Percentiles rank a stretch among this genome's conserved stretches.
phyloP scores from a whole-genome alignment of 108 stramenopile species.

The Discostella pseudostelligera region DNA sequence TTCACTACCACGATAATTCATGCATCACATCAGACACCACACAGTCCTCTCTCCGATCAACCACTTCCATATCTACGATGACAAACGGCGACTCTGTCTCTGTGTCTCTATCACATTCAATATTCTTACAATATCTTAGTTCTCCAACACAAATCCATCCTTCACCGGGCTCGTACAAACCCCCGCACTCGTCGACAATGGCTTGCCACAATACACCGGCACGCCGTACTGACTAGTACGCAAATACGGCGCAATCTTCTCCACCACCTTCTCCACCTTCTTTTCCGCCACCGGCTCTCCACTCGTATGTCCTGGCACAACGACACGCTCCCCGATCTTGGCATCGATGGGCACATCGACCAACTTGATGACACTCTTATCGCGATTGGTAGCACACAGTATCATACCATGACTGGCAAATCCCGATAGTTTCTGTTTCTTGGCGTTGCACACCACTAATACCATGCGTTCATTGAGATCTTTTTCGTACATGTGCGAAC shows the following conservation, averaged over 20 bases:
- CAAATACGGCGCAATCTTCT: slow-evolving; percentile 52
- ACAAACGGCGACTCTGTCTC: no score
- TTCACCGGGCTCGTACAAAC: slow-evolving; percentile 82
- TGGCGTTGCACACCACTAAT: slow-evolving; percentile 97
- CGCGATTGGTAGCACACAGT: slow-evolving; percentile 90
- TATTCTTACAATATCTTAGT: background rate
- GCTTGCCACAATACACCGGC: slow-evolving; percentile 78
- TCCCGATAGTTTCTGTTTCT: slow-evolving; percentile 91
- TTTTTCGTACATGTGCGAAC: slow-evolving; percentile 73
- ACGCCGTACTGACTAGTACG: slow-evolving; percentile 69
- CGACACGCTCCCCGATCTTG: slow-evolving; percentile 89
- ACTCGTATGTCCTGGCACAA: slow-evolving; percentile 68
- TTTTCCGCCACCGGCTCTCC: slow-evolving; percentile 86
- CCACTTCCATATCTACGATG: no score
- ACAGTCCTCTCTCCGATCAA: no score
- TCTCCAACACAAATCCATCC: slow-evolving; percentile 59
- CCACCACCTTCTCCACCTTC: slow-evolving; percentile 95
- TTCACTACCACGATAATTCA: no score
- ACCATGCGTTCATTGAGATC: slow-evolving; percentile 89
- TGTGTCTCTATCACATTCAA: no score
- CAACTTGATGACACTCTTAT: slow-evolving; percentile 86
- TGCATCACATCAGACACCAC: no score
- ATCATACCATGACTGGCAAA: slow-evolving; percentile 98
- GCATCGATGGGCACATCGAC: slow-evolving; percentile 92
- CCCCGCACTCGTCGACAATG: slow-evolving; percentile 87